Evolutionary conservation across 148 eudicot genomes (phyloP), one percentile per base, ranked within the genome.

Genomic region (Chenopodium suecicum): DNA sequence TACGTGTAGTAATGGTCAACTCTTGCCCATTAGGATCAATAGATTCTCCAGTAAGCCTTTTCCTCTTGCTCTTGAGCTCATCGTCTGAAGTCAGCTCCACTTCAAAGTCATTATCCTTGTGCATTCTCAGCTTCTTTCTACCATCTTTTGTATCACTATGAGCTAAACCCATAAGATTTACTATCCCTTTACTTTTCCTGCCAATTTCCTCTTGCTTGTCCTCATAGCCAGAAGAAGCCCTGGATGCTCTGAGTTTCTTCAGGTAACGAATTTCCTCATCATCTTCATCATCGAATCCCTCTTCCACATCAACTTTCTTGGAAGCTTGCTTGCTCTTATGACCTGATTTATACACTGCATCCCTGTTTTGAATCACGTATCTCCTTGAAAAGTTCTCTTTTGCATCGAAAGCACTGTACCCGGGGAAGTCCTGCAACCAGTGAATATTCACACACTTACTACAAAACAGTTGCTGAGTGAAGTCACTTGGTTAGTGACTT

Each of bases 191-290:
- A 66, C 60, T 71, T 80, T 80, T 84, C 29, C 62, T 83, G 62
- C 22, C 76, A 46, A 78, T 65, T 50, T 50, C 82, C 74, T 82
- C 89, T 56, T 77, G 76, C 63, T 77, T 83, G 63, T 74, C 75
- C 78, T 63, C 74, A 77, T 75, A 60, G 54, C 80, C 80, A 77
- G 88, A 48, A 79, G 84, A 52, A 52, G 69, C 32, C 84, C 79
- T 91, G 13, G 90, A 85, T 52, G 87, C 83, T 84, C 80, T 87
- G 75, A 93, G 92, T 80, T 93, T 93, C 67, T 87, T 86, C 54
- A 93, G 88, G 86, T 91, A 93, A 56, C 92, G 86, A 68, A 93
- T 88, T 85, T 93, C 94, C 37, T 88, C 91, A 80, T 92, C 94
- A 47, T 87, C 88, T 5, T 84, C 94, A 80, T 86, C 91, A 83